Evolutionary conservation across 2,329 filamentous ascomycete species (phyloP).

Genomic region (Arthrobotrys sphaeroides): DNA sequence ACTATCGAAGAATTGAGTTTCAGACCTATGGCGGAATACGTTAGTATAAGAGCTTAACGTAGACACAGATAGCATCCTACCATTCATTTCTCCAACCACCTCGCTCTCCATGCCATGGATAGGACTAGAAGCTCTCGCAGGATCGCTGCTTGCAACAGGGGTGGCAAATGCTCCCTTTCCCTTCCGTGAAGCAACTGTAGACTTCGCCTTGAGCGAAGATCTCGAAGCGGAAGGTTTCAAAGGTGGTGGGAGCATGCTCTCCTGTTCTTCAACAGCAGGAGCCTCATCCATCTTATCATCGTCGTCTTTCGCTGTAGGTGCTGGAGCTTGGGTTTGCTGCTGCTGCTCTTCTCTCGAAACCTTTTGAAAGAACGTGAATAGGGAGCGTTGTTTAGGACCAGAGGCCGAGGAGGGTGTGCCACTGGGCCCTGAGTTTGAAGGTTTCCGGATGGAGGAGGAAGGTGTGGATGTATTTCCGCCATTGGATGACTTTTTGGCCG

Average conservation of each 20-base stretch:
- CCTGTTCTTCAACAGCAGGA: slow-evolving; percentile 26
- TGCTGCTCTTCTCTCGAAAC: slow-evolving; percentile 77
- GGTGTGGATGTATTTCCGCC: slow-evolving; percentile 57
- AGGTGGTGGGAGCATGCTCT: slow-evolving; percentile 37
- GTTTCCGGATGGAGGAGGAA: slow-evolving; percentile 56
- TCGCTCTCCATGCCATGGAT: slow-evolving; percentile 33
- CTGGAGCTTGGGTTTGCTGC: slow-evolving; percentile 71
- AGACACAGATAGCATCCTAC: too few species aligned
- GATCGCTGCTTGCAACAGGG: slow-evolving; percentile 47
- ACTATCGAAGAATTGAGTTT: slow-evolving; percentile 43
- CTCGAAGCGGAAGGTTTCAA: slow-evolving; percentile 43
- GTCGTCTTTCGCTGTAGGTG: slow-evolving; percentile 68
- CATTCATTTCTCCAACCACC: slow-evolving; percentile 40
- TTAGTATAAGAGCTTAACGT: too few species aligned
- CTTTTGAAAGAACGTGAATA: slow-evolving; percentile 78
- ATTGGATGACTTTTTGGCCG: slow-evolving; percentile 58
- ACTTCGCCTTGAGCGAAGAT: slow-evolving; percentile 30
- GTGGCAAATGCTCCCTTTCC: slow-evolving; percentile 35
- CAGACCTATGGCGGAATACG: slow-evolving; percentile 17
- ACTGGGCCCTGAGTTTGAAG: slow-evolving; percentile 59
- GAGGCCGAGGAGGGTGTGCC: slow-evolving; percentile 63
- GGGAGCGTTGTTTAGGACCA: slow-evolving; percentile 62
- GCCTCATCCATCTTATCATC: slow-evolving; percentile 62
- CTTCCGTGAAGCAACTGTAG: slow-evolving; percentile 12
- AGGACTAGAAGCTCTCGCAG: slow-evolving; percentile 42